A percentile compares a stretch with the other conserved stretches of the same genome.
Evolutionary conservation across 2,329 filamentous ascomycete species (phyloP).

Genomic region (Fusarium camptoceras): DNA sequence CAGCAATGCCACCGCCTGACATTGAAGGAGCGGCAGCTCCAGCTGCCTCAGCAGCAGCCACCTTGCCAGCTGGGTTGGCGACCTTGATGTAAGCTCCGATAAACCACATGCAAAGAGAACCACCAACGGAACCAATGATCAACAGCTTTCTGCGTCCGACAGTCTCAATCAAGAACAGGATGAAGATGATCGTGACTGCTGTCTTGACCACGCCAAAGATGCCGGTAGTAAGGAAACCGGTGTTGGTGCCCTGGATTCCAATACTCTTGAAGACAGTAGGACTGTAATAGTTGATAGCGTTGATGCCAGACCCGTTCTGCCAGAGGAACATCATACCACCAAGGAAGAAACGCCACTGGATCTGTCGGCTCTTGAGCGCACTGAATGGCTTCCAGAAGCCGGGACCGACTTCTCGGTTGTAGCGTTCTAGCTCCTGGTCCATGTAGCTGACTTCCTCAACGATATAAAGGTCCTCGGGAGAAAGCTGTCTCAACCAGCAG

Average conservation of each 20-base stretch:
- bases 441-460: constrained; percentile 78
- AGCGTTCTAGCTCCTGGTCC: constrained; percentile 75
- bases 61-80: constrained; percentile 58
- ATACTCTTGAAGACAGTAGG: constrained; percentile 58
- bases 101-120: constrained; percentile 75
- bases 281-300: constrained; percentile 81
- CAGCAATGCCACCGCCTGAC: constrained; percentile 68
- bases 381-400: constrained; percentile 82
- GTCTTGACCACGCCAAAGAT: constrained; percentile 84
- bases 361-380: constrained; percentile 64
- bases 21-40: constrained; percentile 11
- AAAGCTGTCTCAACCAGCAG: constrained; percentile 73
- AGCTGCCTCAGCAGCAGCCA: constrained; percentile 48
- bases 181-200: constrained; percentile 73
- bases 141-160: constrained; percentile 67
- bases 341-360: constrained; percentile 79
- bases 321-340: constrained; percentile 80
- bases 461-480: constrained; percentile 71
- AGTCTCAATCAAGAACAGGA: constrained; percentile 75
- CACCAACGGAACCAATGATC: constrained; percentile 69
- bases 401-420: constrained; percentile 71
- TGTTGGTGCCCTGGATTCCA: constrained; percentile 59
- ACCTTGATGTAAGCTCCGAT: constrained; percentile 61
- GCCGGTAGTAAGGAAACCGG: constrained; percentile 70
- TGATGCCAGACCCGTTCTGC: constrained; percentile 81